Conservation (phyloP, 139 green algal species). For the Tetradesmus obliquus region DNA sequence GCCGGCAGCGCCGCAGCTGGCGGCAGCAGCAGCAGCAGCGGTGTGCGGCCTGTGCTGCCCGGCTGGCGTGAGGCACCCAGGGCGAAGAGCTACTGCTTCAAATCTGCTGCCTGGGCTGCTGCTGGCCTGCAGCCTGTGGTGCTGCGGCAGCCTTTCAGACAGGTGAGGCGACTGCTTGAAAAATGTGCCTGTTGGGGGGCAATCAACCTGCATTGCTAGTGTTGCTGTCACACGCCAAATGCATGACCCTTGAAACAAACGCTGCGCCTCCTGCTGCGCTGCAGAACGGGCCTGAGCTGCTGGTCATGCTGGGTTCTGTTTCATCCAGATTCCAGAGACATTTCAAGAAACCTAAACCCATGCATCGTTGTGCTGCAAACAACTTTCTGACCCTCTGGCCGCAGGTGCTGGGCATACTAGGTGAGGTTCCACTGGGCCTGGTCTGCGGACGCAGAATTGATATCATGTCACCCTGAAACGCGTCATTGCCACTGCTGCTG, state of each 20-base stretch:
- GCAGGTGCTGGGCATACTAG: too few relatives aligned
- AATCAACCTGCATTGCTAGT: too few relatives aligned
- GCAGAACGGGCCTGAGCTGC: not conserved
- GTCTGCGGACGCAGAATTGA: too few relatives aligned
- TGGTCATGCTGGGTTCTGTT: not conserved
- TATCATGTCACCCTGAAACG: too few relatives aligned
- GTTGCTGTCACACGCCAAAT: too few relatives aligned
- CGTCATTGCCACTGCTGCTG: not conserved
- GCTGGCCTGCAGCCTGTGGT: slow-evolving; percentile 5
- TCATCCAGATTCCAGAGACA: too few relatives aligned
- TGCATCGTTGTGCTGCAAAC: too few relatives aligned
- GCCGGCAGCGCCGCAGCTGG: not conserved
- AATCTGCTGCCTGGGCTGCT: slow-evolving; percentile 27
- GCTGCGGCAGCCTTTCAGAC: not conserved
- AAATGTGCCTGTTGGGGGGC: too few relatives aligned
- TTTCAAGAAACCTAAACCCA: too few relatives aligned
- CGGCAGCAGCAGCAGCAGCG: not conserved
- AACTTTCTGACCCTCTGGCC: too few relatives aligned
- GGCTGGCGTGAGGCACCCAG: not conserved
- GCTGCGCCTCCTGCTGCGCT: not conserved
- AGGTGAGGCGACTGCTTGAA: not conserved
- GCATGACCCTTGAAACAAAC: too few relatives aligned
- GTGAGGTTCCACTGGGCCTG: too few relatives aligned
- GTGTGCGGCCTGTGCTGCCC: not conserved
- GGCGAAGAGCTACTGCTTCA: slow-evolving; percentile 22